A percentile compares a stretch with the other conserved stretches of the same genome.
These are phyloP conservation scores for Daphne laureola DNA, from an alignment of 441 rosid species.

Conservation along the genomic window DNA sequence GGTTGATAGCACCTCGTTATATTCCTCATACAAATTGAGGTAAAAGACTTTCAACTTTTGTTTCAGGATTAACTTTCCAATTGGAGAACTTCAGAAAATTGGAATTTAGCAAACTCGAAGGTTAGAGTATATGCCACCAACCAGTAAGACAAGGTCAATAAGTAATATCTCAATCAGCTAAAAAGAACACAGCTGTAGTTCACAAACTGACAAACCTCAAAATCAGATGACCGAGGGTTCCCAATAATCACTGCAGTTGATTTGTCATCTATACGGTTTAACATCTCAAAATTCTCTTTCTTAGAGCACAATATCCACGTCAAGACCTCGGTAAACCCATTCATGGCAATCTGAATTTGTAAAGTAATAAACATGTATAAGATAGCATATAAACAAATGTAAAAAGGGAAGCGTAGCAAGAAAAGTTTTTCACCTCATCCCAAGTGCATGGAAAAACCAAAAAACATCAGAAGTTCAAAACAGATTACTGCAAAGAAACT, in stretches of 20 bases:
- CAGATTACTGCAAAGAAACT: not conserved
- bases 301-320: constrained; percentile 74
- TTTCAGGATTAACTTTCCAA: too few species aligned
- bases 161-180: too few species aligned
- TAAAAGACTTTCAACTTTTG: too few species aligned
- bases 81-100: too few species aligned
- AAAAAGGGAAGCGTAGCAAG: constrained; percentile 11
- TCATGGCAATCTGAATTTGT: constrained; percentile 55
- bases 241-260: constrained; percentile 54
- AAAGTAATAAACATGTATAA: not conserved
- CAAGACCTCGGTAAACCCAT: constrained; percentile 72
- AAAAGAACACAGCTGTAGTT: not conserved
- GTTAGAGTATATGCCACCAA: too few species aligned
- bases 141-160: too few species aligned
- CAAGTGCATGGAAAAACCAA: constrained; percentile 4
- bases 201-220: constrained; percentile 55
- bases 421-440: not conserved
- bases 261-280: constrained; percentile 59
- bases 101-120: too few species aligned
- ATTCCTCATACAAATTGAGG: too few species aligned
- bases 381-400: not conserved
- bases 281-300: constrained; percentile 62
- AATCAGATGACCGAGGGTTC: constrained; percentile 89
- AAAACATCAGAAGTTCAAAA: constrained; percentile 1
- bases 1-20: too few species aligned